phyloP scores from a whole-genome alignment of 345 rosid genomes.

The Gossypium mustelinum region DNA sequence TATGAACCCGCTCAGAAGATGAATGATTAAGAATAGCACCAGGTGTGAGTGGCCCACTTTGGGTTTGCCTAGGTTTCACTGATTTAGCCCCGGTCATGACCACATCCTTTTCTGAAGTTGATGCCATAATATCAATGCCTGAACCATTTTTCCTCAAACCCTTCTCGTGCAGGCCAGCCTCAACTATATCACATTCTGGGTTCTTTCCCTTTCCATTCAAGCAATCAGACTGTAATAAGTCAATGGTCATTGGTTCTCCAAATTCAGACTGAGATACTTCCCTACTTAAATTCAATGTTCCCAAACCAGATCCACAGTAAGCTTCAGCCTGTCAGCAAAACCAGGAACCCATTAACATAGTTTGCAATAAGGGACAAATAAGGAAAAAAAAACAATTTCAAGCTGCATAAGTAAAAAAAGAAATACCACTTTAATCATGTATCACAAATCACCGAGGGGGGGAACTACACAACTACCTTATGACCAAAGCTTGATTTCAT shows the following conservation, averaged over 20 bases:
- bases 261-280: slow-evolving; percentile 34
- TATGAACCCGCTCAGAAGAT: slow-evolving; percentile 48
- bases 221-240: slow-evolving; percentile 34
- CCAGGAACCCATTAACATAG: slow-evolving; percentile 11
- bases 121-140: slow-evolving; percentile 41
- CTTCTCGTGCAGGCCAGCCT: slow-evolving; percentile 36
- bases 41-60: slow-evolving; percentile 83
- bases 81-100: slow-evolving; percentile 43
- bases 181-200: slow-evolving; percentile 42
- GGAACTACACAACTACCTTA: slow-evolving; percentile 36
- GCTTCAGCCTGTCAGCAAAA: slow-evolving; percentile 32
- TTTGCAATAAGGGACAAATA: slow-evolving; percentile 1
- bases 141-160: slow-evolving; percentile 38
- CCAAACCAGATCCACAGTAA: slow-evolving; percentile 22
- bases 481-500: slow-evolving; percentile 30
- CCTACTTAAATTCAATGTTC: slow-evolving; percentile 29
- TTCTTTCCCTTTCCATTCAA: slow-evolving; percentile 48
- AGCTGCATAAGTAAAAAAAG: background rate
- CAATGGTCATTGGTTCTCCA: slow-evolving; percentile 26
- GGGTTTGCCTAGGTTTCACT: slow-evolving; percentile 65
- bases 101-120: slow-evolving; percentile 48
- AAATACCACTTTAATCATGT: background rate
- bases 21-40: slow-evolving; percentile 52
- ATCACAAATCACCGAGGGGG: background rate
- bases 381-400: background rate